These are phyloP conservation scores for Purpureocillium lavendulum DNA, from an alignment of 2,329 filamentous ascomycete genomes.

Conservation along the genomic window DNA sequence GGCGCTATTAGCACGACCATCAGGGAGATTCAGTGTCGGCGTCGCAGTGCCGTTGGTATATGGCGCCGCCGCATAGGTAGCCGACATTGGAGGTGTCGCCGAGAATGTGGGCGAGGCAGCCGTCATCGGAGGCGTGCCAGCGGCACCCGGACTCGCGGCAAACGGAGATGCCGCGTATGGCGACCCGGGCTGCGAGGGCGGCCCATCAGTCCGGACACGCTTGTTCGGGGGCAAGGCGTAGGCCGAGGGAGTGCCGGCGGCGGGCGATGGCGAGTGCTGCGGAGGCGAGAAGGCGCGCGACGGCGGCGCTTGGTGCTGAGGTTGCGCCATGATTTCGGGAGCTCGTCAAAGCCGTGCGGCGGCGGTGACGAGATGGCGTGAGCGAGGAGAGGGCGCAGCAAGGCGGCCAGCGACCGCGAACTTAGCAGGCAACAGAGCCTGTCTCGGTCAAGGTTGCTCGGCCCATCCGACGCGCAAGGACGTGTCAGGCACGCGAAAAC, in stretches of 20 bases:
- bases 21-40: conserved; percentile 24
- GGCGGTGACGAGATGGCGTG: conserved; percentile 5
- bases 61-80: conserved; percentile 22
- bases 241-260: conserved; percentile 37
- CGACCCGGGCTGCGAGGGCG: conserved; percentile 58
- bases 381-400: conserved; percentile 1
- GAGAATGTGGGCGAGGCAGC: conserved; percentile 27
- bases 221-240: conserved; percentile 62
- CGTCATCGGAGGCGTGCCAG: conserved; percentile 30
- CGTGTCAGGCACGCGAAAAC: conserved; percentile 2
- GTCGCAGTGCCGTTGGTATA: conserved; percentile 30
- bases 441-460: conserved; percentile 33
- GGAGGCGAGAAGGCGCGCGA: conserved; percentile 54
- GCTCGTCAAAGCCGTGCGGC: conserved; percentile 2
- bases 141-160: conserved; percentile 34
- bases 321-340: conserved; percentile 44
- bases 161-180: conserved; percentile 49
- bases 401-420: conserved; percentile 11
- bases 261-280: conserved; percentile 54
- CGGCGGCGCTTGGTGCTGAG: conserved; percentile 39
- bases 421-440: conserved; percentile 42
- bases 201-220: conserved; percentile 50
- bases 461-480: conserved; percentile 35
- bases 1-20: conserved; percentile 20
- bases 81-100: conserved; percentile 21